Evolutionary conservation across 306 rosid species (phyloP), one percentile per base, ranked within the genome.

Genomic region (Parietaria judaica): DNA sequence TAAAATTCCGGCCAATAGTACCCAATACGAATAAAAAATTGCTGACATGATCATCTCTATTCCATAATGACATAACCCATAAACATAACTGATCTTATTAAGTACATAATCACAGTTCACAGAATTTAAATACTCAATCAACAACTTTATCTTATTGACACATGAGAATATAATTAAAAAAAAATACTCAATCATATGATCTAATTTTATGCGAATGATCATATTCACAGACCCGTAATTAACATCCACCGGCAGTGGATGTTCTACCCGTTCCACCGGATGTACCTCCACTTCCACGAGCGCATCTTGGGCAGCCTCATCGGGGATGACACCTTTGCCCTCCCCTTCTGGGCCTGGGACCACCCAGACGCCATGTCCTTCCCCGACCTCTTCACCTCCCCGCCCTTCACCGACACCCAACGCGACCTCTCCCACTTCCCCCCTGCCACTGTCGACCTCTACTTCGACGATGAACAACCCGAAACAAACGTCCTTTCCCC

Each of bases 341-440:
- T 72, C 11, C 72, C 77, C 6, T 66, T 59, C 64, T 72, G 77
- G 77, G 60, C 37, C 11, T 72, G 71, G 68, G 77, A 72, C 14
- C 54, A 61, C 39, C 68, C 72, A 11, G 60, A 35, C 1, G 63
- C 51, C 14, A 72, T 72, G 77, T 8, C 16, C 36, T 47, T 61
- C 38, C 77, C 77, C 0, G 31, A 38, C 1, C 37, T 58, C 46
- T 73, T 53, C 37, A 6, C 38, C 16, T 14, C 61, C 11, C 51
- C 44, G 0, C 65, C 72, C 1, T 51, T 66, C 14, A 43, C 3
- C 2, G 44, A 73, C 12, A 12, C 34, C 6, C 46, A 46, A 6
- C 46, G 72, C 3, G 71, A 73, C 8, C 11, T 13, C 14, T 43
- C 67, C 16, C 77, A 73, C 14, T 56, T 59, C 3, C 53, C 67